phyloP scores from a whole-genome alignment of 2,329 filamentous ascomycete genomes.

The Esteya vermicola region DNA sequence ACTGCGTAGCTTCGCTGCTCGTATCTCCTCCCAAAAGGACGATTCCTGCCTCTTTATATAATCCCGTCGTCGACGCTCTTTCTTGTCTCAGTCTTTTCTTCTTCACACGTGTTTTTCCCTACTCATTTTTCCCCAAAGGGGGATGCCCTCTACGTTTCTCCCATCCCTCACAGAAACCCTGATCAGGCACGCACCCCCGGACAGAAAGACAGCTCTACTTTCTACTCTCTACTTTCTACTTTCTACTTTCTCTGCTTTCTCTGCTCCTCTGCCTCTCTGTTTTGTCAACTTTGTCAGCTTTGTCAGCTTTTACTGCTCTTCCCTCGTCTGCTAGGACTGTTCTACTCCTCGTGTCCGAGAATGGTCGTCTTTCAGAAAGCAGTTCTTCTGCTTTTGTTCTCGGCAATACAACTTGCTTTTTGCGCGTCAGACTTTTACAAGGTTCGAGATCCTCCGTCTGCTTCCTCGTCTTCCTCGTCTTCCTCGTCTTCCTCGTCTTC shows the following conservation, averaged over 20 bases:
- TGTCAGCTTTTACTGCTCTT: neutral
- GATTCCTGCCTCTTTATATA: too few species aligned
- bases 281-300: too few species aligned
- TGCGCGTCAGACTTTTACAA: constrained; percentile 69
- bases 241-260: neutral
- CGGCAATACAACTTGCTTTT: constrained; percentile 37
- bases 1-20: neutral
- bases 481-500: constrained; percentile 4
- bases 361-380: constrained; percentile 4
- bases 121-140: neutral
- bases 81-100: too few species aligned
- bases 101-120: neutral
- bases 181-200: neutral
- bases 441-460: constrained; percentile 21
- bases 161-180: neutral
- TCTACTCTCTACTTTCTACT: neutral
- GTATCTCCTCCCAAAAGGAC: too few species aligned
- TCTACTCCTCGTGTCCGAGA: neutral
- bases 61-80: too few species aligned
- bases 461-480: neutral
- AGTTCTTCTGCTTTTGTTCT: constrained; percentile 33
- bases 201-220: too few species aligned
- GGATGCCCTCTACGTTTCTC: neutral
- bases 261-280: too few species aligned
- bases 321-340: neutral